Base-by-base conservation (phyloP, 352 stramenopile genomes). In the Aphanomyces cochlioides region DNA sequence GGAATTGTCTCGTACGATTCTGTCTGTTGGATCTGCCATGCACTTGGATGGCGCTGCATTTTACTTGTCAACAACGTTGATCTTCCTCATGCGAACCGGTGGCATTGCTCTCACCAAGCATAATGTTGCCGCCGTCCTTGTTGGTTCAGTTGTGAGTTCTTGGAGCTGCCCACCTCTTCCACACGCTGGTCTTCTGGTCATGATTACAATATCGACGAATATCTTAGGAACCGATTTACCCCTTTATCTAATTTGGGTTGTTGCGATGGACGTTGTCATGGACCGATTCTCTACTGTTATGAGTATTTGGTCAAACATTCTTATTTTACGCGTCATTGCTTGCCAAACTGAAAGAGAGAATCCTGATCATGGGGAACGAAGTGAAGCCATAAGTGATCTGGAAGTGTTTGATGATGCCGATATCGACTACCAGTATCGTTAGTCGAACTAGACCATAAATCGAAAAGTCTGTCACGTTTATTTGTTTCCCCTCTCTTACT, bases 21-120 rank as follows among this genome's bases (percentile, higher is more conserved):
- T 92, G 74, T 82, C 83, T 1, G 80, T 90, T 45, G 82, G 82
- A 21, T 79, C 80, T 3, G 79, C 78, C 45, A 67, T 94, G 28
- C 83, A 92, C 74, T 90, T 88, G 83, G 85, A 85, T 71, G 86
- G 86, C 36, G 88, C 84, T 37, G 84, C 82, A 10, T 83, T 94
- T 36, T 94, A 94, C 65, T 72, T 94, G 28, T 75, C 82, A 36
- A 47, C 63, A 15, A 59, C 43, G 1, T 41, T 47, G 8, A 37
- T 69, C 34, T 69, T 48, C 34, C 36, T 69, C 4, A n/a, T 61
- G 13, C 54, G 47, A n/a, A 47, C 63, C 0, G 19, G 59, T 19
- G 19, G 13, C 0, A 38, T 19, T 34, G 28, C 3, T 2, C n/a
- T 45, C 47, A 41, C 53, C 21, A 17, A 21, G 7, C 12, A 12